Percentiles rank a stretch among this genome's conserved stretches.
Conservation (phyloP, 2,329 filamentous ascomycete species). For the Sclerotinia spermophila region DNA sequence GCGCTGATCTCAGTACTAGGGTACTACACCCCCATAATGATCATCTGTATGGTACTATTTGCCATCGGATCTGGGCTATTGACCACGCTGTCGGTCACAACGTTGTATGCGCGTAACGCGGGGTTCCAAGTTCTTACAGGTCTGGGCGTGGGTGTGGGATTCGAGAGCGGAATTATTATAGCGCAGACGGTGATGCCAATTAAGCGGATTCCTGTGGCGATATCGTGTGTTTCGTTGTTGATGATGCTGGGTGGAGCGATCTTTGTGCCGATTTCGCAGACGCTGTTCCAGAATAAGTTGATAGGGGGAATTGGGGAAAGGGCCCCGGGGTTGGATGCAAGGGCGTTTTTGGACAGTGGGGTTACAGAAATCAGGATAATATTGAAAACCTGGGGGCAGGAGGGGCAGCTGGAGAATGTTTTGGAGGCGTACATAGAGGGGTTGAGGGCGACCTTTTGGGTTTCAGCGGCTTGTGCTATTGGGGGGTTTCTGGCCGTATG, state of each 20-base stretch:
- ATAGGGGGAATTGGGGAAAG: conserved; percentile 46
- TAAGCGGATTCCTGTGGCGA: conserved; percentile 49
- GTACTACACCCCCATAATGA: conserved; percentile 45
- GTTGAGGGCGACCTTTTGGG: conserved; percentile 51
- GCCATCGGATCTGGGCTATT: conserved; percentile 43
- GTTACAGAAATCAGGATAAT: conserved; percentile 48
- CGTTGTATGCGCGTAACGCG: conserved; percentile 49
- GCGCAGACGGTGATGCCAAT: conserved; percentile 51
- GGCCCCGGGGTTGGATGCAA: conserved; percentile 44
- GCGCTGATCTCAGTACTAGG: conserved; percentile 40
- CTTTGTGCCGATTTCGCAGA: conserved; percentile 61
- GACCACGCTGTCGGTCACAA: conserved; percentile 41
- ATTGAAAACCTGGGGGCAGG: conserved; percentile 42
- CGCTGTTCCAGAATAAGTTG: conserved; percentile 63
- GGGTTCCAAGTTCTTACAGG: conserved; percentile 53
- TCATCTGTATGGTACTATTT: conserved; percentile 40
- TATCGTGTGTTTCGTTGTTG: conserved; percentile 55
- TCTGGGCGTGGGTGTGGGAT: conserved; percentile 26
- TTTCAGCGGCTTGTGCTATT: conserved; percentile 47
- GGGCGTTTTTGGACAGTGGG: conserved; percentile 50
- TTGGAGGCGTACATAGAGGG: conserved; percentile 54
- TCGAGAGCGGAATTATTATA: conserved; percentile 28
- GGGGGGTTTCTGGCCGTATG: conserved; percentile 45
- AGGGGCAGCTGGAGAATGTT: conserved; percentile 44
- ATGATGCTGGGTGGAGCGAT: conserved; percentile 64